These are phyloP conservation scores for Geotrichum australiense DNA, from an alignment of 1,139 yeast species.

Conservation along the genomic window DNA sequence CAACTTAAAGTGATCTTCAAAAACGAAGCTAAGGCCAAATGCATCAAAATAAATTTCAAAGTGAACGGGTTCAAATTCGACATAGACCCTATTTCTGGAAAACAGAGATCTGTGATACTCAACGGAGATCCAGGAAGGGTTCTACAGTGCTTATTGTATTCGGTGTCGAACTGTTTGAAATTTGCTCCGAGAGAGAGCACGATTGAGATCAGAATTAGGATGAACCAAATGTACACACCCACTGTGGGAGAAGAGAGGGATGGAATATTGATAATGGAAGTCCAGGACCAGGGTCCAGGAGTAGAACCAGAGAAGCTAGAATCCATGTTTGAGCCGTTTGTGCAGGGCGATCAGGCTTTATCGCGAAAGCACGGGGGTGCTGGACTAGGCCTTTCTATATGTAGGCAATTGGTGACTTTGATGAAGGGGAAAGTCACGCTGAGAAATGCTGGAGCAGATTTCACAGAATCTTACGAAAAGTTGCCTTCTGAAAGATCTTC, in stretches of 20 bases:
- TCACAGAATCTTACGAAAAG: no score
- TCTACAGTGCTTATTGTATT: slow-evolving; percentile 78
- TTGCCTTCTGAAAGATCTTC: no score
- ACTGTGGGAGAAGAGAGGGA: neutral
- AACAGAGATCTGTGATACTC: slow-evolving; percentile 41
- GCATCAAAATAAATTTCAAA: slow-evolving; percentile 52
- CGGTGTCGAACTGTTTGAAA: slow-evolving; percentile 79
- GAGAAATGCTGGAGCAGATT: slow-evolving; percentile 54
- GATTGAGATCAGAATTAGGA: slow-evolving; percentile 55
- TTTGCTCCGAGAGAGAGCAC: slow-evolving; percentile 83
- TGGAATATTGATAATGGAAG: slow-evolving; percentile 36
- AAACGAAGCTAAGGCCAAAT: slow-evolving; percentile 67
- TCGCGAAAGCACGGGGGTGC: slow-evolving; percentile 93
- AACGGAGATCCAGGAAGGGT: slow-evolving; percentile 84
- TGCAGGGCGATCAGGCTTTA: slow-evolving; percentile 92
- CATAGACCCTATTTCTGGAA: slow-evolving; percentile 44
- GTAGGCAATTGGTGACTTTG: slow-evolving; percentile 82
- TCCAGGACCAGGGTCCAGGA: slow-evolving; percentile 90
- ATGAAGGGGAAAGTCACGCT: slow-evolving; percentile 62
- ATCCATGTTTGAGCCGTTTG: slow-evolving; percentile 89
- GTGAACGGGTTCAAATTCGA: slow-evolving; percentile 48
- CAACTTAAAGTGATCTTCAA: slow-evolving; percentile 75
- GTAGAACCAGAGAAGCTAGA: slow-evolving; percentile 72
- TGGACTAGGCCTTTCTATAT: slow-evolving; percentile 88
- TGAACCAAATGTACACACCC: neutral